Percentiles rank a stretch among this genome's conserved stretches.
These are phyloP conservation scores for Knoxia roxburghii DNA, from an alignment of 257 asterid genomes.

Conservation along the genomic window DNA sequence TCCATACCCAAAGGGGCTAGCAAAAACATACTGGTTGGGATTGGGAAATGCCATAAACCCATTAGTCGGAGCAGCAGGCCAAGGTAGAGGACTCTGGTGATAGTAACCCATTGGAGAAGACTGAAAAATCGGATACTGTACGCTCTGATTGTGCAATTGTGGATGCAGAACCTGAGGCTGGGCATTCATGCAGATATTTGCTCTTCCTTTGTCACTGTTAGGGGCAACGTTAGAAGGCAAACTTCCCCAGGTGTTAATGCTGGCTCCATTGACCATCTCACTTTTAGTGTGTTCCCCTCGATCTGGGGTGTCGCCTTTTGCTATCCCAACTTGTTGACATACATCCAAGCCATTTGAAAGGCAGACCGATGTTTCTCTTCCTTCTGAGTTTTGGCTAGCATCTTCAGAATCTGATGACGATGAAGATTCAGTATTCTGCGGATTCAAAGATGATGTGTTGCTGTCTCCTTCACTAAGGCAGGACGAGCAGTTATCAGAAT, in stretches of 20 bases:
- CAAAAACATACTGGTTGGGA: slow-evolving; percentile 57
- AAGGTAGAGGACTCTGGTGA: slow-evolving; percentile 65
- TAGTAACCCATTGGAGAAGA: slow-evolving; percentile 66
- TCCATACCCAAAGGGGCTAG: slow-evolving; percentile 58
- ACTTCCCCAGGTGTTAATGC: slow-evolving; percentile 22
- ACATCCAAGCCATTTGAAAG: slow-evolving; percentile 32
- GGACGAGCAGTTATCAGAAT: slow-evolving; percentile 78
- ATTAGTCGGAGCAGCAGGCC: slow-evolving; percentile 60
- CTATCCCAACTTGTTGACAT: slow-evolving; percentile 24
- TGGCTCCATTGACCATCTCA: slow-evolving; percentile 29
- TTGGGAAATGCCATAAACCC: slow-evolving; percentile 62
- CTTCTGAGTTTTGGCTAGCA: slow-evolving; percentile 59
- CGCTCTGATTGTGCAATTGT: slow-evolving; percentile 50
- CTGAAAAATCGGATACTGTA: slow-evolving; percentile 63
- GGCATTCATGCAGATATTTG: slow-evolving; percentile 31
- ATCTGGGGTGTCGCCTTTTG: slow-evolving; percentile 19
- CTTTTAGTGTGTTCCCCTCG: slow-evolving; percentile 26
- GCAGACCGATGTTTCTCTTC: slow-evolving; percentile 45
- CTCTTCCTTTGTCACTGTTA: slow-evolving; percentile 33
- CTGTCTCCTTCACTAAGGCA: slow-evolving; percentile 89
- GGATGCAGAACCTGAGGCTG: slow-evolving; percentile 55
- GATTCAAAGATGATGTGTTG: slow-evolving; percentile 49
- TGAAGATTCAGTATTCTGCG: slow-evolving; percentile 62
- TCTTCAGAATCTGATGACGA: slow-evolving; percentile 84
- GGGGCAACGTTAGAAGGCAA: slow-evolving; percentile 36